These are phyloP conservation scores for Punctularia strigosozonata DNA, from an alignment of 768 basidiomycete genomes.

Conservation along the genomic window DNA sequence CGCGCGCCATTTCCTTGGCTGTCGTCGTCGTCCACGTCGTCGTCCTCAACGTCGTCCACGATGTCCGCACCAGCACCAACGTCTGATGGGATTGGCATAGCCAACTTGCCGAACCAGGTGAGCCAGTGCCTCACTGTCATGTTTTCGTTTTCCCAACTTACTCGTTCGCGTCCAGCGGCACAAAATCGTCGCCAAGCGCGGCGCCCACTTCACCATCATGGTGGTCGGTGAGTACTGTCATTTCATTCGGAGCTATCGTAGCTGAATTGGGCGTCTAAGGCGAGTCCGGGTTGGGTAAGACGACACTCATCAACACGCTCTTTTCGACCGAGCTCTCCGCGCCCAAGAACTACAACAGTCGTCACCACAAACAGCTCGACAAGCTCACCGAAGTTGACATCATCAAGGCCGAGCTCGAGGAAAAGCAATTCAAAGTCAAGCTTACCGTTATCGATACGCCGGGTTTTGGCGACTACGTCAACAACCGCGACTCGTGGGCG, in stretches of 20 bases:
- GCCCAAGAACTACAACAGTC: constrained; percentile 78
- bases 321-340: constrained; percentile 95
- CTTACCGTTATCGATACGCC: constrained; percentile 98
- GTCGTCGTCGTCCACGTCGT: no score
- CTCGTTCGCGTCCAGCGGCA: constrained; percentile 54
- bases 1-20: no score
- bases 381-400: constrained; percentile 98
- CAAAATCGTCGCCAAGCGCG: constrained; percentile 97
- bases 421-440: constrained; percentile 99
- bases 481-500: constrained; percentile 98
- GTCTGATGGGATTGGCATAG: constrained; percentile 82
- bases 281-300: constrained; percentile 96
- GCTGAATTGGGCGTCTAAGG: constrained; percentile 31
- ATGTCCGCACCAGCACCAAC: constrained; percentile 18
- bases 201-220: constrained; percentile 98
- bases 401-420: constrained; percentile 98
- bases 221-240: constrained; percentile 71
- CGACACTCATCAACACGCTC: constrained; percentile 95
- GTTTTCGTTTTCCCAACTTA: constrained; percentile 4
- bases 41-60: no score
- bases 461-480: constrained; percentile 99
- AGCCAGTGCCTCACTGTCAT: constrained; percentile 11
- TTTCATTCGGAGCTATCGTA: not conserved
- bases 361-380: constrained; percentile 94
- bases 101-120: constrained; percentile 97